phyloP scores from a whole-genome alignment of 371 early-diverging fungal species.

The Apophysomyces elegans region DNA sequence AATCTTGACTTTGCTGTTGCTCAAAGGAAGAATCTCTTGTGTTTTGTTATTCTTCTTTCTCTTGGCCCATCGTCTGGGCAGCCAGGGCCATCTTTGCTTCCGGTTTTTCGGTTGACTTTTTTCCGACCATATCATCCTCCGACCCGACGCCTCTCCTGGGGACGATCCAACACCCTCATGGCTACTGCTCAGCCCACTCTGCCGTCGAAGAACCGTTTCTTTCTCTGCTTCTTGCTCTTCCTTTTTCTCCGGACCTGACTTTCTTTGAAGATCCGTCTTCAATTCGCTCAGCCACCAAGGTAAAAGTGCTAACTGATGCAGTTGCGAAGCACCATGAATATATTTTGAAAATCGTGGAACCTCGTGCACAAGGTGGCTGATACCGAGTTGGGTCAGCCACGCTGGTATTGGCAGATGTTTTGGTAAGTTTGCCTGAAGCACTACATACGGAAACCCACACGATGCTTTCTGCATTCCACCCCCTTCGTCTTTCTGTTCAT shows the following conservation, averaged over 20 bases:
- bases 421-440: constrained; percentile 97
- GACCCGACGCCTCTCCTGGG: too few species aligned
- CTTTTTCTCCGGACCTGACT: constrained; percentile 29
- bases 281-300: constrained; percentile 98
- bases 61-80: constrained; percentile 22
- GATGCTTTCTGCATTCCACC: constrained; percentile 20
- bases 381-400: constrained; percentile 91
- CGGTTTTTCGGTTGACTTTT: neutral
- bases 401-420: constrained; percentile 83
- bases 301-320: constrained; percentile 81
- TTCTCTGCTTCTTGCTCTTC: too few species aligned
- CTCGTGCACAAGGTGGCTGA: constrained; percentile 90
- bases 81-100: neutral
- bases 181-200: neutral
- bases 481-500: neutral
- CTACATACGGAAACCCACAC: constrained; percentile 94
- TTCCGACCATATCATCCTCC: neutral
- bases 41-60: neutral
- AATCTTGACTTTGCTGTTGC: constrained; percentile 70
- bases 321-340: constrained; percentile 94
- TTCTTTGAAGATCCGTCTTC: constrained; percentile 86
- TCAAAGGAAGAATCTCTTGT: constrained; percentile 36
- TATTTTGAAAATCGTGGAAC: constrained; percentile 99
- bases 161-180: too few species aligned
- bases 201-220: too few species aligned